phyloP scores from a whole-genome alignment of 768 basidiomycete species.

The Leucocoprinus birnbaumii region DNA sequence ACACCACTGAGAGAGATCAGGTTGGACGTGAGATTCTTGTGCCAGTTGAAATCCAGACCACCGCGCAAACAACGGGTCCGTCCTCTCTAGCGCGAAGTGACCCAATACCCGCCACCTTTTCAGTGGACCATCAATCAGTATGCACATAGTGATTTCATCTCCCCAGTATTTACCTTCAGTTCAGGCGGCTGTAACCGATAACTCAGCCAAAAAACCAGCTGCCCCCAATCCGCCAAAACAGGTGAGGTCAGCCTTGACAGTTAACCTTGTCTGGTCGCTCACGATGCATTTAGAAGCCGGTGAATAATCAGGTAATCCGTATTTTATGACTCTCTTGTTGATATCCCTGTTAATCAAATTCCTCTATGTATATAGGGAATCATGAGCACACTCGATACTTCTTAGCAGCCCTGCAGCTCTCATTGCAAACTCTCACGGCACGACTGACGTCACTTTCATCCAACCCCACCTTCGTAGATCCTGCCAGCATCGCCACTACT shows the following conservation, averaged over 20 bases:
- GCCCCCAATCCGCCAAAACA: neutral
- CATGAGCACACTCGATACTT: neutral
- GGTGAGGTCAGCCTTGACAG: neutral
- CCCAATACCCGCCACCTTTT: neutral
- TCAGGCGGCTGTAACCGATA: neutral
- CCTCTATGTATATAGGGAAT: neutral
- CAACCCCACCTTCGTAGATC: constrained; percentile 38
- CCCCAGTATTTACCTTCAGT: no score
- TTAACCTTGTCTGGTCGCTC: no score
- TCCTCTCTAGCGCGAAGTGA: neutral
- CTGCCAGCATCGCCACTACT: constrained; percentile 45
- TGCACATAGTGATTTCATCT: neutral
- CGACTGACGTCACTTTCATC: constrained; percentile 45
- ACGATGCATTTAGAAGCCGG: no score
- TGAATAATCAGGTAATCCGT: no score
- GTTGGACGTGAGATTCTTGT: constrained; percentile 47
- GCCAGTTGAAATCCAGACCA: constrained; percentile 16
- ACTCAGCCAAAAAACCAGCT: neutral
- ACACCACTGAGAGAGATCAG: constrained; percentile 50
- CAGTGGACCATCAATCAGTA: neutral
- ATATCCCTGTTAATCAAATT: neutral
- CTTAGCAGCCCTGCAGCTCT: constrained; percentile 48
- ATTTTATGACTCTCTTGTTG: neutral
- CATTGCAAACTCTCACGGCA: constrained; percentile 49
- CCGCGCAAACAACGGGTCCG: neutral